These are phyloP conservation scores for Kazachstania psychrophila DNA, from an alignment of 805 yeast genomes.

Conservation along the genomic window DNA sequence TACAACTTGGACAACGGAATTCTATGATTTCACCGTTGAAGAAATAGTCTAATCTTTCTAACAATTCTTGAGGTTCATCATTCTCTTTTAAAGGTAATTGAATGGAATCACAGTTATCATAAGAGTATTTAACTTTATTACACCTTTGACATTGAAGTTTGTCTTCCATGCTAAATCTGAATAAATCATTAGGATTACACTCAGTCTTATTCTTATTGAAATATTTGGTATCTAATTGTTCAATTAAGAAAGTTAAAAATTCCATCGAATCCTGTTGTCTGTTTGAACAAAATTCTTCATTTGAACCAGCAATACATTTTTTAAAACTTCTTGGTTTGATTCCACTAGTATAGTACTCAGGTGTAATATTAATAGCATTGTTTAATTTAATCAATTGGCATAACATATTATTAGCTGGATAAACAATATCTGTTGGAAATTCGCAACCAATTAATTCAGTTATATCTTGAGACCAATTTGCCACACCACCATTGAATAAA, in stretches of 20 bases:
- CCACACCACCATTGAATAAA: conserved; percentile 38
- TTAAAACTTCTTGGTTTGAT: conserved; percentile 72
- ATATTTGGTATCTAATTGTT: conserved; percentile 46
- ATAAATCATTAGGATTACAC: conserved; percentile 41
- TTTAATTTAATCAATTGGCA: conserved; percentile 72
- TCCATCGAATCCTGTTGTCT: conserved; percentile 95
- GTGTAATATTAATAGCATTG: conserved; percentile 53
- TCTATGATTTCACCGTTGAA: conserved; percentile 53
- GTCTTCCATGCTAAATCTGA: conserved; percentile 58
- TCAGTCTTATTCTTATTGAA: conserved; percentile 16
- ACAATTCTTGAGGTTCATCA: conserved; percentile 32
- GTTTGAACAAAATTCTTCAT: conserved; percentile 75
- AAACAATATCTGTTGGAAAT: conserved; percentile 33
- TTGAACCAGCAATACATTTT: conserved; percentile 62
- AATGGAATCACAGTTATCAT: conserved; percentile 52
- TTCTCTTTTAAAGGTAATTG: conserved; percentile 43
- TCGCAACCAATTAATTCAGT: conserved; percentile 15
- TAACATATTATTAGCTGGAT: conserved; percentile 57
- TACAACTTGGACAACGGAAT: conserved; percentile 52
- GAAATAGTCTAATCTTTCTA: conserved; percentile 41
- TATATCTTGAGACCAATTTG: conserved; percentile 30
- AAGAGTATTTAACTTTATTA: conserved; percentile 46
- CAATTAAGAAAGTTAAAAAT: conserved; percentile 60
- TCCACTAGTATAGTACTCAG: conserved; percentile 57
- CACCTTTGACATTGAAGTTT: conserved; percentile 50